Evolutionary conservation across 2,329 filamentous ascomycete species (phyloP).

Genomic region (Neonectria coccinea): DNA sequence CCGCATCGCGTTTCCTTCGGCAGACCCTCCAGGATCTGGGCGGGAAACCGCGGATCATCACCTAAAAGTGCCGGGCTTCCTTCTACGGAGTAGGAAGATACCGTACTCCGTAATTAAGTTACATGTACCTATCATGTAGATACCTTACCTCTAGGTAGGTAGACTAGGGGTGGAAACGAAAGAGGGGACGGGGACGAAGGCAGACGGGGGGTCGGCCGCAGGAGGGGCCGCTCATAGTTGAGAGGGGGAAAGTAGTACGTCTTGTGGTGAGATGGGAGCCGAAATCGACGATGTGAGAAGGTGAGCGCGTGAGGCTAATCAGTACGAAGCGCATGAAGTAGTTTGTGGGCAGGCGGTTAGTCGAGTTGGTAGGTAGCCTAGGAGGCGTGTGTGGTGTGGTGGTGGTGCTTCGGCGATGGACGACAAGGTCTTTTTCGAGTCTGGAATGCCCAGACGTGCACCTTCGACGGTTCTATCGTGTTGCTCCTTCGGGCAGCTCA

Average conservation of each 20-base stretch:
- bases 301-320: constrained; percentile 20
- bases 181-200: constrained; percentile 22
- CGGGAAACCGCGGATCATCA: constrained; percentile 40
- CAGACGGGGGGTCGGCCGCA: constrained; percentile 11
- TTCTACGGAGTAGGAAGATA: constrained; percentile 29
- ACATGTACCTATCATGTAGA: not conserved
- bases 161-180: constrained; percentile 1
- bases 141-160: too few species aligned
- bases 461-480: constrained; percentile 20
- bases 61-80: constrained; percentile 31
- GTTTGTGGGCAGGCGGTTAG: not conserved
- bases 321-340: constrained; percentile 5
- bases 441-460: constrained; percentile 26
- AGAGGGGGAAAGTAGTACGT: constrained; percentile 3
- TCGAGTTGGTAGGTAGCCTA: not conserved
- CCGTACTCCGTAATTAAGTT: constrained; percentile 1
- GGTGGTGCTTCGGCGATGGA: constrained; percentile 17
- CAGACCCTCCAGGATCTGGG: constrained; percentile 21
- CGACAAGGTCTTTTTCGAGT: constrained; percentile 2
- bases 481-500: constrained; percentile 28
- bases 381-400: constrained; percentile 6
- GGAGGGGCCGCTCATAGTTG: constrained; percentile 16
- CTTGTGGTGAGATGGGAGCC: constrained; percentile 9
- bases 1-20: constrained; percentile 15
- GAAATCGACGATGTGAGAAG: constrained; percentile 21